Base-by-base conservation (phyloP, 352 stramenopile genomes). In the Phytopythium kandeliae region DNA sequence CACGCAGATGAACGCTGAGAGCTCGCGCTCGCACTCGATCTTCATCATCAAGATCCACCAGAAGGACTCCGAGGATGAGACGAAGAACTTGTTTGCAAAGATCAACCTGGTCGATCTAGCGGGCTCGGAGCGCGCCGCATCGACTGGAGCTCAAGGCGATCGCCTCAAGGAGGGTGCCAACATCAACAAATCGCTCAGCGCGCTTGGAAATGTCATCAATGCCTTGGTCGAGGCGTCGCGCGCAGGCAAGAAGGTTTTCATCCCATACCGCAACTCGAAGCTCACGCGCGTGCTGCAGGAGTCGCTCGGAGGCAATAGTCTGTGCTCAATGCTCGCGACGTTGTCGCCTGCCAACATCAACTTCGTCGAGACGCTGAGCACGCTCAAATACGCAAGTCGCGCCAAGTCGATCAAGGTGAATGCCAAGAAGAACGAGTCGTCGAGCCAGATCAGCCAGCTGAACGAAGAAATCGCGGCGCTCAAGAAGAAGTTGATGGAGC, bases 11-110 rank as follows among this genome's bases (percentile, higher is more conserved):
- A 98, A 98, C 55, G 68, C 84, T 2, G 81, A 96, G 33, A 96
- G 79, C 43, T 97, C 83, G 21, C 81, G 95, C 24, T 98, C 89
- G n/a, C 95, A 98, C 61, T 97, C 84, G 17, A 96, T 97, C 47
- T 98, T 98, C 55, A 93, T 94, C n/a, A 95, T 98, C 47, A 96
- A 96, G 54, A 96, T 97, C 58, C 74, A 97, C 63, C 79, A 98
- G 55, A 97, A 97, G 44, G 92, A 97, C 52, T 58, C 66, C 1
- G 71, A 62, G 0, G 78, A 94, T 21, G 84, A 95, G 48, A 84
- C 62, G 26, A 95, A 95, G 54, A 95, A 92, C 67, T 69, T 92
- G 35, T 84, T 92, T 34, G 81, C 81, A n/a, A 97, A 97, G 70
- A 91, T 98, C 42, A 98, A 98, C 62, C 69, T 98, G 5, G 92